A percentile compares a stretch with the other conserved stretches of the same genome.
Evolutionary conservation across 208 protist genomes (phyloP).

Genomic region (Porcisia hertigi): DNA sequence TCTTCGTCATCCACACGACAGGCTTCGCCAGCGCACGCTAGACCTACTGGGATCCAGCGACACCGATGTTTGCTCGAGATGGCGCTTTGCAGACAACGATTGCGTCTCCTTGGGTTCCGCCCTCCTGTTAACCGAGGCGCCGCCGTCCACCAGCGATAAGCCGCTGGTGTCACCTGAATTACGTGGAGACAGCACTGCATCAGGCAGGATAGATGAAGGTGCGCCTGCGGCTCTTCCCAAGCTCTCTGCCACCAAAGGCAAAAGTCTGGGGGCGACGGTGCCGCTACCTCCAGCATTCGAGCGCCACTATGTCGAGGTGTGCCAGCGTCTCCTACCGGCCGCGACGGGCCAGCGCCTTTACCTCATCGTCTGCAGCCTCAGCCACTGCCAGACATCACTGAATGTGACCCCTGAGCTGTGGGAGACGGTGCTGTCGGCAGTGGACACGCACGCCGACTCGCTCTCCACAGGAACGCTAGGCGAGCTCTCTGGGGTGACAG

Average conservation of each 20-base stretch:
- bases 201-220: not conserved
- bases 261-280: not conserved
- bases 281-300: conserved; percentile 17
- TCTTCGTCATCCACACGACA: conserved; percentile 18
- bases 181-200: not conserved
- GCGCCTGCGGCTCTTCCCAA: not conserved
- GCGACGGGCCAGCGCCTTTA: conserved; percentile 30
- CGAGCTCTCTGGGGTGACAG: conserved; percentile 13
- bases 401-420: conserved; percentile 10
- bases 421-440: conserved; percentile 15
- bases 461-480: conserved; percentile 18
- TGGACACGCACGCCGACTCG: conserved; percentile 28
- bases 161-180: conserved; percentile 2
- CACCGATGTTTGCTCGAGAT: not conserved
- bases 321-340: conserved; percentile 24
- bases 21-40: conserved; percentile 21
- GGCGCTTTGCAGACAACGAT: conserved; percentile 31
- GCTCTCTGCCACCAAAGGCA: not conserved
- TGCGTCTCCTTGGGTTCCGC: conserved; percentile 29
- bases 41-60: conserved; percentile 10
- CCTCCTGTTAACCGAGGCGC: conserved; percentile 25
- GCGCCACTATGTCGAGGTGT: conserved; percentile 19
- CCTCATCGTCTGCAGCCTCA: conserved; percentile 29
- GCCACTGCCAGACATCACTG: conserved; percentile 7
- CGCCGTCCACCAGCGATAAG: conserved; percentile 5